A percentile compares a stretch with the other conserved stretches of the same genome.
Conservation (phyloP, 495 filamentous ascomycete species). For the Neurospora sp. region DNA sequence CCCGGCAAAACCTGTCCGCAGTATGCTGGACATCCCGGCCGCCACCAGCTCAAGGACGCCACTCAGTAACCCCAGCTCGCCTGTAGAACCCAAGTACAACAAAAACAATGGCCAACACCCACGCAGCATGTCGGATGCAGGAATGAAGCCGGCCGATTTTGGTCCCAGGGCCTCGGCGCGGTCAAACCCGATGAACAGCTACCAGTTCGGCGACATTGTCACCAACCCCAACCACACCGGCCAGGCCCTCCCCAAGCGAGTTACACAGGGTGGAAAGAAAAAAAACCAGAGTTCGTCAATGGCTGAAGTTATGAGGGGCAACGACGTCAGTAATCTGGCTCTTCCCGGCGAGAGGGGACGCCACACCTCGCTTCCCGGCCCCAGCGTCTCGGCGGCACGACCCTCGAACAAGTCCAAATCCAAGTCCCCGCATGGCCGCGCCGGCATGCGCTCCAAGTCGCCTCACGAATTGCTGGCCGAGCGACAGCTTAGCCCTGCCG, state of each 20-base stretch:
- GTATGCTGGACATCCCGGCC: constrained; percentile 29
- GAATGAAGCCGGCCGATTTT: constrained; percentile 32
- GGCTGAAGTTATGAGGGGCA: constrained; percentile 37
- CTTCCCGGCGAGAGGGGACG: constrained; percentile 35
- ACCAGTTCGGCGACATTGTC: constrained; percentile 44
- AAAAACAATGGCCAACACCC: constrained; percentile 20
- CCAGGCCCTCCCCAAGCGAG: constrained; percentile 32
- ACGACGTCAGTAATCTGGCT: constrained; percentile 32
- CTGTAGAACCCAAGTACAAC: constrained; percentile 16
- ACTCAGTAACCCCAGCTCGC: constrained; percentile 33
- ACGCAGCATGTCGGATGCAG: constrained; percentile 44
- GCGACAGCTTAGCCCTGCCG: constrained; percentile 27
- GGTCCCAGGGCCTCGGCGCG: constrained; percentile 24
- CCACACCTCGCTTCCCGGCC: constrained; percentile 35
- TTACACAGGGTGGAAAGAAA: constrained; percentile 30
- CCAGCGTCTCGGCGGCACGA: constrained; percentile 23
- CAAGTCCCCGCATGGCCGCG: constrained; percentile 46
- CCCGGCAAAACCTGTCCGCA: constrained; percentile 25
- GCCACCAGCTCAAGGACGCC: constrained; percentile 14
- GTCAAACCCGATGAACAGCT: constrained; percentile 34
- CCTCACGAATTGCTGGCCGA: constrained; percentile 36
- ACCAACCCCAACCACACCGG: constrained; percentile 38
- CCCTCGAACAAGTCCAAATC: constrained; percentile 52
- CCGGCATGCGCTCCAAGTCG: constrained; percentile 49
- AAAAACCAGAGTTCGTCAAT: constrained; percentile 33